These are phyloP conservation scores for Epichloe glyceriae DNA, from an alignment of 2,329 filamentous ascomycete genomes.

Conservation along the genomic window DNA sequence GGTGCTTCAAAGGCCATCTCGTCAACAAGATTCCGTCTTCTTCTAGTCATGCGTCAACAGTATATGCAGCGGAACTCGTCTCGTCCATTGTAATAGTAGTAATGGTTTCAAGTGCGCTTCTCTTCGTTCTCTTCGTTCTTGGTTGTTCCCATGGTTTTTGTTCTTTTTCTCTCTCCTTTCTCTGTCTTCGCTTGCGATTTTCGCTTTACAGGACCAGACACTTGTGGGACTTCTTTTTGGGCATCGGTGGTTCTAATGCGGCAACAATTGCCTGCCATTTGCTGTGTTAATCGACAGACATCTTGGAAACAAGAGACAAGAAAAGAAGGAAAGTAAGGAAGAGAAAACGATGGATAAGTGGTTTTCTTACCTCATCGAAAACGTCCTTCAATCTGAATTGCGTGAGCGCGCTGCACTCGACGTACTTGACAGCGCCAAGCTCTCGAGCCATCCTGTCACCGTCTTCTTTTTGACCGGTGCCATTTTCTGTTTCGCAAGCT, in stretches of 20 bases:
- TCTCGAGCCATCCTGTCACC: conserved; percentile 96
- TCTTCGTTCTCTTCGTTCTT: neutral
- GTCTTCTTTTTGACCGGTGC: conserved; percentile 76
- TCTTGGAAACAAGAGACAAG: neutral
- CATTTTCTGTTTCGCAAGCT: conserved; percentile 95
- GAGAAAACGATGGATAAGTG: neutral
- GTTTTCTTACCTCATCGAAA: conserved; percentile 75
- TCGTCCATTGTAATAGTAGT: conserved; percentile 3
- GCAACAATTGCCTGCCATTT: conserved; percentile 73
- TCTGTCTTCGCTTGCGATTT: neutral
- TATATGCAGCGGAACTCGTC: conserved; percentile 3
- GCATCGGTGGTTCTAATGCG: conserved; percentile 74
- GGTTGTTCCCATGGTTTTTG: neutral
- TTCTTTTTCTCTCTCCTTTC: conserved; percentile 3
- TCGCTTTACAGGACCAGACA: conserved; percentile 52
- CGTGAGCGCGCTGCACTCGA: conserved; percentile 94
- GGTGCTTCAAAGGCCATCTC: conserved; percentile 5
- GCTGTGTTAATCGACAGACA: neutral
- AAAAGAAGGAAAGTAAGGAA: neutral
- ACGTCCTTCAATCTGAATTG: conserved; percentile 99
- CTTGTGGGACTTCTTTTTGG: conserved; percentile 63
- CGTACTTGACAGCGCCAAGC: conserved; percentile 94
- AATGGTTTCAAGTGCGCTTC: neutral
- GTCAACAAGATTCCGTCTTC: conserved; percentile 2
- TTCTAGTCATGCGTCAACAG: conserved; percentile 5